Conservation (phyloP, 2,329 filamentous ascomycete genomes). For the Colletotrichum limetticola region DNA sequence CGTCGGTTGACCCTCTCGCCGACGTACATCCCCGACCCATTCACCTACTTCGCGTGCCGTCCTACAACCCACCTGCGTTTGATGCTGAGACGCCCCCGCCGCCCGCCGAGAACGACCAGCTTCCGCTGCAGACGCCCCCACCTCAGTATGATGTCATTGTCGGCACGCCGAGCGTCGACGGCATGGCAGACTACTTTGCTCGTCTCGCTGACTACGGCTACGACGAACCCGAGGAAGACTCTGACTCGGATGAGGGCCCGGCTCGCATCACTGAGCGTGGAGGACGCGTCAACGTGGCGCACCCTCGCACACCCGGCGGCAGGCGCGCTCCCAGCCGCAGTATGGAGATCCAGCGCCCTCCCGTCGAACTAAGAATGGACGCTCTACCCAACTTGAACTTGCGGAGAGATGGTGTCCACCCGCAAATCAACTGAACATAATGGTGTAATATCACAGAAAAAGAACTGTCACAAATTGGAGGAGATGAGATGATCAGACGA, state of each 20-base stretch:
- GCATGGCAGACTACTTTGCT: slow-evolving; percentile 87
- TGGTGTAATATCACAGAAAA: slow-evolving; percentile 12
- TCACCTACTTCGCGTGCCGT: slow-evolving; percentile 84
- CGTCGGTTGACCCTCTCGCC: background rate
- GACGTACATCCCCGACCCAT: slow-evolving; percentile 73
- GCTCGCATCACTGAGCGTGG: slow-evolving; percentile 60
- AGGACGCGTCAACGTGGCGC: slow-evolving; percentile 67
- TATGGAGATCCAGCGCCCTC: slow-evolving; percentile 62
- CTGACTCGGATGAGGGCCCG: slow-evolving; percentile 55
- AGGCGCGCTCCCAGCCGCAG: slow-evolving; percentile 66
- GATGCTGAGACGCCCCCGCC: slow-evolving; percentile 83
- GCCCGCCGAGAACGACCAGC: slow-evolving; percentile 50
- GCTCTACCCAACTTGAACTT: slow-evolving; percentile 1
- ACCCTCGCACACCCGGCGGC: slow-evolving; percentile 65
- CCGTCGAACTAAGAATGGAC: slow-evolving; percentile 46
- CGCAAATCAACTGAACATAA: slow-evolving; percentile 12
- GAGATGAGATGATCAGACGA: background rate
- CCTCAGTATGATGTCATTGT: slow-evolving; percentile 86
- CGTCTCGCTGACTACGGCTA: slow-evolving; percentile 79
- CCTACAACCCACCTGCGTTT: slow-evolving; percentile 89
- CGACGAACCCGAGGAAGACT: slow-evolving; percentile 55
- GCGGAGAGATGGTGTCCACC: background rate
- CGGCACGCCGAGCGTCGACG: slow-evolving; percentile 73
- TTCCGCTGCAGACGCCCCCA: slow-evolving; percentile 76
- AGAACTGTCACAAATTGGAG: background rate